Base-by-base conservation (phyloP, 2,329 filamentous ascomycete species). In the Alternaria sp. region DNA sequence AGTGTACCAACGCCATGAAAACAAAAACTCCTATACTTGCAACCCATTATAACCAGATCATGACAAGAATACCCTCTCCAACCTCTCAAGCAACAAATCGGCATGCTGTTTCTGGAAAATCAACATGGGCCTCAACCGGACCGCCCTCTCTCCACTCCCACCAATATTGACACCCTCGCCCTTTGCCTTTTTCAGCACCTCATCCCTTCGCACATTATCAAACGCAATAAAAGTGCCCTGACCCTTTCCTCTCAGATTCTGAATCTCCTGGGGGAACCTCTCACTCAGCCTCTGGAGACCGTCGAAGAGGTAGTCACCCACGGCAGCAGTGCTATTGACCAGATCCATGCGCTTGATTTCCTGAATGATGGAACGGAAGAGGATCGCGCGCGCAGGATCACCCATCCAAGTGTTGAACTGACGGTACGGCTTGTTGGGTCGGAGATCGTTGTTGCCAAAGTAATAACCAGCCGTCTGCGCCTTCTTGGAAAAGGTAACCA, bases 381-480 rank as follows among this genome's bases (percentile, higher is more conserved):
- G 85, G 61, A 97, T 83, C 16, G 91, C 92, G 61, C 92, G 89
- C 14, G 91, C 89, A 16, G 93, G 93, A 81, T 97, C 93, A 72
- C 93, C 93, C 90, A 97, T 96, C 93, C 93, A 97, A 49, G 93
- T 97, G 85, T 97, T 97, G 86, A 97, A 97, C 81, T 97, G 93
- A 63, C 93, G 89, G 85, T 96, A 97, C 6, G 94, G 91, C 86
- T 94, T 94, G 84, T 96, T 96, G 64, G 93, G 93, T 12, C 91
- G 86, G 69, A 97, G 85, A 42, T 87, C 88, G 9, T 88, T 86
- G 84, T 95, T 90, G 62, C 90, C 90, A 77, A 89, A 97, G 85
- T 95, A 97, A 86, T 94, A 97, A 34, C 93, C 93, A 7, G 94
- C 93, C 2, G 93, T 92, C 82, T 97, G 93, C 3, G 93, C 94